Percentiles rank a stretch among this genome's conserved stretches.
Evolutionary conservation across 192 early-diverging fungal species (phyloP).

Genomic region (Coemansia sp.): DNA sequence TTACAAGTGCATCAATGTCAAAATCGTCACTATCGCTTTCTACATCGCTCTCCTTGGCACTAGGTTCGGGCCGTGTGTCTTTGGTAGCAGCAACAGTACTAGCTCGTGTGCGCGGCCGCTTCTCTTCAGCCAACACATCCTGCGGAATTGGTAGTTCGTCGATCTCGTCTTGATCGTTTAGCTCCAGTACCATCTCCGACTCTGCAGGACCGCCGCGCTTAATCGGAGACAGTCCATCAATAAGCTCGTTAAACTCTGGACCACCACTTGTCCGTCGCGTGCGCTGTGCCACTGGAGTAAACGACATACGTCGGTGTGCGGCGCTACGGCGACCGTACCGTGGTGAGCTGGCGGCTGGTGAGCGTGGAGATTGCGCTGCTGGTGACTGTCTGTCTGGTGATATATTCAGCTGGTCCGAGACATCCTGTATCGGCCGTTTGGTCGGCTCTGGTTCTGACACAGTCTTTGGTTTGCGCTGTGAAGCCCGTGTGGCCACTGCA

Average conservation of each 20-base stretch:
- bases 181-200: not conserved
- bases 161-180: not conserved
- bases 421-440: not conserved
- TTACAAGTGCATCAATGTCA: slow-evolving; percentile 8
- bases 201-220: slow-evolving; percentile 11
- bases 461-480: not conserved
- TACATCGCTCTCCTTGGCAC: not conserved
- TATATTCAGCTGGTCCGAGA: not conserved
- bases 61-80: not conserved
- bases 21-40: slow-evolving; percentile 19
- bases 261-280: not conserved
- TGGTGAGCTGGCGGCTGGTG: not conserved
- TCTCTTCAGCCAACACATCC: not conserved
- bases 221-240: slow-evolving; percentile 43
- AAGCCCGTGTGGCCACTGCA: not conserved
- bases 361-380: not conserved
- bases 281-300: not conserved
- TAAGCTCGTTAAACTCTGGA: slow-evolving; percentile 27
- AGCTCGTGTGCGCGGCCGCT: not conserved
- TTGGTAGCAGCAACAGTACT: not conserved
- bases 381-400: not conserved
- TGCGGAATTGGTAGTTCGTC: not conserved
- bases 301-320: not conserved
- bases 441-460: not conserved
- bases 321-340: slow-evolving; percentile 3